Conservation (phyloP, 106 monocot genomes). For the Hemerocallis citrina region DNA sequence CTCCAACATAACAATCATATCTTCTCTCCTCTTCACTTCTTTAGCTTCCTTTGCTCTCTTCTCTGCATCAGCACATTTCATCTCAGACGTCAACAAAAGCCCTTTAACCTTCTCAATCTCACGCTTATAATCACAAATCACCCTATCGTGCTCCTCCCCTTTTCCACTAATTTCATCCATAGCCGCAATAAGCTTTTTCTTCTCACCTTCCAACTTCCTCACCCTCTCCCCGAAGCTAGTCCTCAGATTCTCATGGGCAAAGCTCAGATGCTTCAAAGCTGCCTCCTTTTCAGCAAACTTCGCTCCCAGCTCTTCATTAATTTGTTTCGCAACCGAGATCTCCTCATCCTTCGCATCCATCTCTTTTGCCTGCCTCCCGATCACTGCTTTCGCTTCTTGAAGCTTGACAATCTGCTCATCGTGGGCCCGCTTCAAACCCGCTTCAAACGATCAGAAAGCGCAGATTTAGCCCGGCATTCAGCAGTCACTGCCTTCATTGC, state of each 20-base stretch:
- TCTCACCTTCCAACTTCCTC: slow-evolving; percentile 35
- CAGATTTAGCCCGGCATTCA: slow-evolving; percentile 34
- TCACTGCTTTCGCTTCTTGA: slow-evolving; percentile 27
- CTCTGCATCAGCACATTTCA: slow-evolving; percentile 53
- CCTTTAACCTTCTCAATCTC: slow-evolving; percentile 44
- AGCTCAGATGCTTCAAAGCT: slow-evolving; percentile 34
- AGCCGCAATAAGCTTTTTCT: slow-evolving; percentile 31
- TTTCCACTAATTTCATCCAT: slow-evolving; percentile 51
- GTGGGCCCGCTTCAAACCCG: slow-evolving; percentile 33
- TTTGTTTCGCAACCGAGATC: slow-evolving; percentile 15
- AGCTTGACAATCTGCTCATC: slow-evolving; percentile 31
- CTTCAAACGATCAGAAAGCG: slow-evolving; percentile 32
- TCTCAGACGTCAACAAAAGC: slow-evolving; percentile 36
- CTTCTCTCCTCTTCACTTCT: slow-evolving; percentile 48
- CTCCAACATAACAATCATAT: slow-evolving; percentile 43
- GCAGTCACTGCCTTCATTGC: slow-evolving; percentile 37
- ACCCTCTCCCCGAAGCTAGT: slow-evolving; percentile 22
- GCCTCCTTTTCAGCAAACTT: slow-evolving; percentile 56
- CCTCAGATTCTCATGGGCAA: slow-evolving; percentile 41
- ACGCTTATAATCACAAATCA: slow-evolving; percentile 20
- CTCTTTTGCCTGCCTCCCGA: slow-evolving; percentile 33
- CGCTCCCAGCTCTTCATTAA: slow-evolving; percentile 37
- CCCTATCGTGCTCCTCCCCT: slow-evolving; percentile 25
- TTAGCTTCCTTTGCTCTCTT: slow-evolving; percentile 25
- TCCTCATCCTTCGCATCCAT: slow-evolving; percentile 43